These are phyloP conservation scores for Brachypodium distachyon DNA, from an alignment of 202 grass and related monocot species.

Conservation along the genomic window DNA sequence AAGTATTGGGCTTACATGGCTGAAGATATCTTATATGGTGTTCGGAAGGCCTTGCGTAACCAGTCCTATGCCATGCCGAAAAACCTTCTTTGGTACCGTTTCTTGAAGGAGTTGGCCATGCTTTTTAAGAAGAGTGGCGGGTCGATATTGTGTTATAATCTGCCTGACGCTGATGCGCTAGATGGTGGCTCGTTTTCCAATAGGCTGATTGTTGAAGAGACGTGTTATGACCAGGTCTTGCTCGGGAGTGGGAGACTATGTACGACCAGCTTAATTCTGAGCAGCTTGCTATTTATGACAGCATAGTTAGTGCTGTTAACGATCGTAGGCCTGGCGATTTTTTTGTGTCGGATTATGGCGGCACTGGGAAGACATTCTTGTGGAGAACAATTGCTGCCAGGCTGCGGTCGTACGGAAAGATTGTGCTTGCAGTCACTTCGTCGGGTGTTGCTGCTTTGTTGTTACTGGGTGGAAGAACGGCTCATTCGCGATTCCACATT, in stretches of 20 bases:
- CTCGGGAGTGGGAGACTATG: not conserved
- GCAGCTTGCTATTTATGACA: not conserved
- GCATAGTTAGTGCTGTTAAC: not conserved
- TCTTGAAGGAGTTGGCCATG: not conserved
- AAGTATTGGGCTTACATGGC: not conserved
- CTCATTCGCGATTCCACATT: not conserved
- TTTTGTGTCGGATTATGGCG: not conserved
- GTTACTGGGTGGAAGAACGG: not conserved
- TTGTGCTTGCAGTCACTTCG: not conserved
- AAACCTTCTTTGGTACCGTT: fast-evolving
- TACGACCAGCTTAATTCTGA: not conserved
- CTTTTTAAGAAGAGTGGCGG: too few species aligned
- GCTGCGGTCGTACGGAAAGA: not conserved
- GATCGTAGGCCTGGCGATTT: not conserved
- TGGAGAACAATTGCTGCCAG: not conserved
- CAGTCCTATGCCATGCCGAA: not conserved
- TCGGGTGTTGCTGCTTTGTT: not conserved
- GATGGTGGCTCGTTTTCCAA: not conserved
- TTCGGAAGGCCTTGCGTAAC: not conserved
- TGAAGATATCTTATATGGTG: not conserved
- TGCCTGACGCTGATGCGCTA: not conserved
- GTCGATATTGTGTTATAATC: not conserved
- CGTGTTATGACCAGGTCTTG: not conserved
- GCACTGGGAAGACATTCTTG: not conserved
- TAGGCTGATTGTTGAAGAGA: not conserved